Conservation (phyloP, 2,329 filamentous ascomycete genomes). For the Dothiorella sarmentorum region DNA sequence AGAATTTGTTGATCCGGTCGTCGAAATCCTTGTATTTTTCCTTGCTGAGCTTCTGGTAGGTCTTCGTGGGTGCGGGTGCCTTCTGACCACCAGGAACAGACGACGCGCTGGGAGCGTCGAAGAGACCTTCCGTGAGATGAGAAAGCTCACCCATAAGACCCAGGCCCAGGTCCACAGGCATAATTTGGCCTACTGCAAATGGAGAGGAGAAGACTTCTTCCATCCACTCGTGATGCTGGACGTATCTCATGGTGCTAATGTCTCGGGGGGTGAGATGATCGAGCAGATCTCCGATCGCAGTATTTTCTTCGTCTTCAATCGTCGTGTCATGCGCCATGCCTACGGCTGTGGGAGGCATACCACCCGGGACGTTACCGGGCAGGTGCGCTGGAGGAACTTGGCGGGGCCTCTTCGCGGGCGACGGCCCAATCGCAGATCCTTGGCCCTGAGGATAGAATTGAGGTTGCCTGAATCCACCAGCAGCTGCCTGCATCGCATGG, state of each 20-base stretch:
- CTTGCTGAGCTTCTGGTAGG: slow-evolving; percentile 64
- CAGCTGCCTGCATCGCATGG: slow-evolving; percentile 34
- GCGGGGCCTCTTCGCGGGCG: slow-evolving; percentile 46
- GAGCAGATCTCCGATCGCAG: slow-evolving; percentile 80
- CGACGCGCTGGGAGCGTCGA: slow-evolving; percentile 54
- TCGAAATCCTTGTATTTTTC: slow-evolving; percentile 82
- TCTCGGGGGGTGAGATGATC: slow-evolving; percentile 87
- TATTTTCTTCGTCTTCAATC: slow-evolving; percentile 87
- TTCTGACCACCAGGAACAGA: slow-evolving; percentile 27
- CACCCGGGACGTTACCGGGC: slow-evolving; percentile 44
- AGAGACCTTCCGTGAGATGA: slow-evolving; percentile 77
- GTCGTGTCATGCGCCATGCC: slow-evolving; percentile 40
- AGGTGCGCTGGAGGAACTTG: slow-evolving; percentile 37
- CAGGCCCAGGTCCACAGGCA: slow-evolving; percentile 80
- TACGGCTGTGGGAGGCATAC: slow-evolving; percentile 23
- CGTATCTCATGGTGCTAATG: slow-evolving; percentile 80
- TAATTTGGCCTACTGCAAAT: slow-evolving; percentile 79
- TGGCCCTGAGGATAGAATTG: slow-evolving; percentile 30
- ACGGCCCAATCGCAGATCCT: slow-evolving; percentile 34
- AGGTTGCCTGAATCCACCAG: slow-evolving; percentile 24
- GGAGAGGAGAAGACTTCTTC: slow-evolving; percentile 92
- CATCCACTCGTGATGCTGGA: slow-evolving; percentile 98
- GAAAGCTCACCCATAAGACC: slow-evolving; percentile 76
- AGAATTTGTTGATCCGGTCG: slow-evolving; percentile 68
- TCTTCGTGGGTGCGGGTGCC: slow-evolving; percentile 25